Conservation (phyloP, 73 alveolate genomes). For the Uronychia binucleata region DNA sequence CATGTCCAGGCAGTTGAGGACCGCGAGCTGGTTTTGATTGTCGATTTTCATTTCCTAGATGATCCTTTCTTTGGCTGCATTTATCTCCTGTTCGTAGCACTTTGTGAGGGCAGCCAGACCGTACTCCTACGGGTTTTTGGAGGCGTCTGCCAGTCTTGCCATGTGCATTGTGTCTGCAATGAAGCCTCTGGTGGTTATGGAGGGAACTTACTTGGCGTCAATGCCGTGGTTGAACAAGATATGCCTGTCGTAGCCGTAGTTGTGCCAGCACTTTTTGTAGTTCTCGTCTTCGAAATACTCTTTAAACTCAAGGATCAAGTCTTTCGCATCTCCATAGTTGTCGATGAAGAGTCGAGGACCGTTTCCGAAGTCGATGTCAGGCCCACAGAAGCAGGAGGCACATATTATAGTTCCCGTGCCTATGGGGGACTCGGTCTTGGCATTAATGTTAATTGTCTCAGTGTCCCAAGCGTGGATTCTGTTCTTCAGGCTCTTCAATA, state of each 20-base stretch:
- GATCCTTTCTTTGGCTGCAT: constrained; percentile 34
- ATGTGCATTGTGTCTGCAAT: constrained; percentile 94
- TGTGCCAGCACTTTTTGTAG: constrained; percentile 81
- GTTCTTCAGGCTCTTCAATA: constrained; percentile 40
- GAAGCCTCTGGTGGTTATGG: constrained; percentile 68
- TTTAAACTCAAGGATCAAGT: constrained; percentile 66
- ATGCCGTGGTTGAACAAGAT: constrained; percentile 55
- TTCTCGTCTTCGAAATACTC: constrained; percentile 80
- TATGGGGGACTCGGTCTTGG: constrained; percentile 79
- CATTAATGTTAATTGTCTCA: constrained; percentile 84
- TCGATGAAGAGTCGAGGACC: constrained; percentile 92
- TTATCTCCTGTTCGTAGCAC: constrained; percentile 62
- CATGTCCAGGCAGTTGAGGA: constrained; percentile 16
- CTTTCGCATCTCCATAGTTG: constrained; percentile 85
- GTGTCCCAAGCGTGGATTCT: constrained; percentile 96
- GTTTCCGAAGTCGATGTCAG: constrained; percentile 93
- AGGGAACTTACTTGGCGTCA: not conserved
- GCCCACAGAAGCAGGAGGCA: constrained; percentile 88
- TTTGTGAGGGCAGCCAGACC: constrained; percentile 68
- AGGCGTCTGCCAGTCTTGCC: constrained; percentile 93
- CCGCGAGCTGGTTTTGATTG: constrained; percentile 8
- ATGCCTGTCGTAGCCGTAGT: constrained; percentile 92
- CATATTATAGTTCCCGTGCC: constrained; percentile 84
- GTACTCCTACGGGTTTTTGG: constrained; percentile 73
- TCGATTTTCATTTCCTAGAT: constrained; percentile 21